Evolutionary conservation across 371 early-diverging fungal genomes (phyloP), one percentile per base, ranked within the genome.

Genomic region (Haplosporangium sp.): DNA sequence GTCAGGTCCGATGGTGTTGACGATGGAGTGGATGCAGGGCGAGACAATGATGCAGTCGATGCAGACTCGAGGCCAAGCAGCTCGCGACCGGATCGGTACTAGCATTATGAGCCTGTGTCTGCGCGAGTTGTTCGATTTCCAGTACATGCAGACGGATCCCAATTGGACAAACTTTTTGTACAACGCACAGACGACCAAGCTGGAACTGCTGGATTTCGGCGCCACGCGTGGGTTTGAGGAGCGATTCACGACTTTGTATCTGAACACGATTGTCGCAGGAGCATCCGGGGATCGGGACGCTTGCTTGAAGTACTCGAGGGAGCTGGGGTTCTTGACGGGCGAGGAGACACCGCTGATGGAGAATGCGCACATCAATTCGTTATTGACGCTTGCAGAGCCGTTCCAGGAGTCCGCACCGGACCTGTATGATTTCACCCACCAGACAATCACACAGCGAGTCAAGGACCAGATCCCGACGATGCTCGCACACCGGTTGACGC

Each of bases 141-240:
- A 90, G 62, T 96, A 94, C 82, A 98, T 99, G 99, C 99, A 99
- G 82, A 99, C 99, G 12, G 99, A 99, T 76, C 99, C 99, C 6
- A 99, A 99, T 79, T 99, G 98, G 98, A 89, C 95, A 60, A 99
- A 99, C 81, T 99, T 99, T 74, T 84, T 99, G 67, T 99, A 95
- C 76, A 90, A 95, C 72, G 80, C 74, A 14, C 46, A 47, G 7
- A 86, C 86, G 16, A 82, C 85, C 40, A 92, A 88, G 84, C 85
- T 98, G 54, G 91, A 92, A 36, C 73, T 99, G 70, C 75, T 99
- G 29, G 99, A 99, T 79, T 99, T 99, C 86, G 99, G 99, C 14
- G 95, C 98, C 1, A 92, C 95, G 29, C 89, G 97, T n/a, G 91
- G 88, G 57, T 98, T 94, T 72, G 85, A 87, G 13, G 76, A 86